Conservation (phyloP, 441 rosid species). For the Sinapis alba region DNA sequence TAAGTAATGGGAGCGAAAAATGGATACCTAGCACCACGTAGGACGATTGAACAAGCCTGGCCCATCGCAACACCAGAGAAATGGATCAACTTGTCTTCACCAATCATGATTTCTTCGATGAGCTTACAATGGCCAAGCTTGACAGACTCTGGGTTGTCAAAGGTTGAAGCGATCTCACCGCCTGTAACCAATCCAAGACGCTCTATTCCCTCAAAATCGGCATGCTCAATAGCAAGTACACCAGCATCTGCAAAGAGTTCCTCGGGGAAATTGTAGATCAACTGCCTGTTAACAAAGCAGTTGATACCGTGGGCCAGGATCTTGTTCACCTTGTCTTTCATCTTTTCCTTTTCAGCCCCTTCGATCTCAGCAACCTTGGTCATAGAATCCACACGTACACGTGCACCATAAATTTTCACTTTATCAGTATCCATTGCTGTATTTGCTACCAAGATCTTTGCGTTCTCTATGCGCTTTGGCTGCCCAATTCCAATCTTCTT, state of each 20-base stretch:
- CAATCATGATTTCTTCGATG: slow-evolving; percentile 99
- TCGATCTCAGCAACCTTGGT: slow-evolving; percentile 94
- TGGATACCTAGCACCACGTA: slow-evolving; percentile 88
- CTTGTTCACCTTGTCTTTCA: slow-evolving; percentile 97
- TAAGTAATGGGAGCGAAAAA: background rate
- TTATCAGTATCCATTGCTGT: slow-evolving; percentile 99
- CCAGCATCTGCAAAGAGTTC: slow-evolving; percentile 99
- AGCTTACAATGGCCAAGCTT: slow-evolving; percentile 96
- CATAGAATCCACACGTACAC: slow-evolving; percentile 99
- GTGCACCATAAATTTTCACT: slow-evolving; percentile 98
- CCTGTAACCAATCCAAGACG: slow-evolving; percentile 95
- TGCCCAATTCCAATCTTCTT: slow-evolving; percentile 99
- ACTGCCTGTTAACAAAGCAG: slow-evolving; percentile 95
- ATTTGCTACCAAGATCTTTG: slow-evolving; percentile 95
- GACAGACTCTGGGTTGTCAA: slow-evolving; percentile 98
- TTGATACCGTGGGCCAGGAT: slow-evolving; percentile 90
- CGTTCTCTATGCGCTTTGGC: slow-evolving; percentile 96
- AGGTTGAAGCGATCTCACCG: slow-evolving; percentile 96
- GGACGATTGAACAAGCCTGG: slow-evolving; percentile 93
- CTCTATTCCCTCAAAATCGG: slow-evolving; percentile 98
- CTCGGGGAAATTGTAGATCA: slow-evolving; percentile 97
- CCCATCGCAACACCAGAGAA: slow-evolving; percentile 97
- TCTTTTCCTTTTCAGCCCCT: slow-evolving; percentile 96
- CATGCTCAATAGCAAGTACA: slow-evolving; percentile 97
- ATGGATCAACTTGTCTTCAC: slow-evolving; percentile 96